Evolutionary conservation across 176 grass and related monocot genomes (phyloP).

Genomic region (Cymbopogon citratus): DNA sequence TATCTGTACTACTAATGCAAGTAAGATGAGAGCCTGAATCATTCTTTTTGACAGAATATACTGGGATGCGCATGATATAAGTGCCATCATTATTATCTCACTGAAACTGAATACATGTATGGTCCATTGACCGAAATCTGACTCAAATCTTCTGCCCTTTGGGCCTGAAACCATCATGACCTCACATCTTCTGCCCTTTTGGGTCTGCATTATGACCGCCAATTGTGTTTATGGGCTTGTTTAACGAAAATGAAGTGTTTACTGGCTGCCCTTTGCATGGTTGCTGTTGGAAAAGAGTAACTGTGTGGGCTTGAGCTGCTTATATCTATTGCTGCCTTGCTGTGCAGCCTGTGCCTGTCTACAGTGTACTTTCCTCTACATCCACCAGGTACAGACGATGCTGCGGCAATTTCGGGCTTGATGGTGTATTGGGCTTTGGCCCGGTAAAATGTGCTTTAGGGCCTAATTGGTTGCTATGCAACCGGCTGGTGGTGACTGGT

Average conservation of each 20-base stretch:
- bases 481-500: too few species aligned
- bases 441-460: background rate
- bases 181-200: background rate
- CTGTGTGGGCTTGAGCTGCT: background rate
- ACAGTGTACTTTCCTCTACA: too few species aligned
- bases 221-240: background rate
- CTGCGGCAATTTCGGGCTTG: background rate
- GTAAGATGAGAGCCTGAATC: conserved; percentile 12
- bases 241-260: background rate
- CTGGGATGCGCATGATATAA: background rate
- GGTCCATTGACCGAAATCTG: background rate
- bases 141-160: background rate
- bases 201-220: background rate
- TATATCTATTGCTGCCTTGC: background rate
- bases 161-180: background rate
- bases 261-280: background rate
- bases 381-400: background rate
- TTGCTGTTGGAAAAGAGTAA: background rate
- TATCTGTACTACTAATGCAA: conserved; percentile 21
- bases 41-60: conserved; percentile 32
- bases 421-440: background rate
- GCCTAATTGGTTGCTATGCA: too few species aligned
- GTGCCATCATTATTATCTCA: background rate
- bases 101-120: background rate
- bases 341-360: background rate